Base-by-base conservation (phyloP, 1,139 yeast genomes). In the Geotrichum europaeum region DNA sequence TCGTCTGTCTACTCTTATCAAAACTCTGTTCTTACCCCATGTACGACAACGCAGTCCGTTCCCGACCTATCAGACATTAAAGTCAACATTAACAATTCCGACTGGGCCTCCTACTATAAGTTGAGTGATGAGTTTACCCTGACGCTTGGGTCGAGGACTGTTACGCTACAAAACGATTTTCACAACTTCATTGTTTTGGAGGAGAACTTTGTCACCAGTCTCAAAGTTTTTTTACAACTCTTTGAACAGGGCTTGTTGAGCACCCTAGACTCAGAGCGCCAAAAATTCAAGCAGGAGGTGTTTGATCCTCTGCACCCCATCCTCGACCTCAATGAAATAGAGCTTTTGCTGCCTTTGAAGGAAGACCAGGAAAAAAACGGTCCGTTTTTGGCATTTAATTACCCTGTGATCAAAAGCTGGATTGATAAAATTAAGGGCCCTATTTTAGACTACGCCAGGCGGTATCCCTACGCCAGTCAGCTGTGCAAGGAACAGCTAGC, bases 111-210 rank as follows among this genome's bases (percentile, higher is more conserved):
- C n/a, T 53, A 32, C 36, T 59, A 57, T 49, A 52, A 56, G 7
- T 34, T 61, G 18, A 34, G 51, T 6, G 49, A 40, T 2, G 63
- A 58, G 20, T 34, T 24, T 24, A 28, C 52, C 52, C 47, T 56
- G 7, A 30, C 40, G 22, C 56, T 51, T 28, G 59, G 51, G 20
- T 28, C 49, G 10, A 49, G 32, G 9, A 58, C 55, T 18, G 30
- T 61, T 40, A 49, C 47, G 10, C 51, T 56, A 6, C 63, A 61
- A 51, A 56, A 60, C 36, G 61, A 61, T 22, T 24, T 61, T 7
- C 61, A 61, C 30, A 51, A 55, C 51, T 55, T 61, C 4, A 59
- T 61, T 22, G 50, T 30, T 5, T 49, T 52, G 1, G 63, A 61
- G 25, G 57, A 56, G 34, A 61, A 61, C 24, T 61, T 51, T 55